Evolutionary conservation across 2,329 filamentous ascomycete genomes (phyloP).

Genomic region (Diaporthe ampelina): DNA sequence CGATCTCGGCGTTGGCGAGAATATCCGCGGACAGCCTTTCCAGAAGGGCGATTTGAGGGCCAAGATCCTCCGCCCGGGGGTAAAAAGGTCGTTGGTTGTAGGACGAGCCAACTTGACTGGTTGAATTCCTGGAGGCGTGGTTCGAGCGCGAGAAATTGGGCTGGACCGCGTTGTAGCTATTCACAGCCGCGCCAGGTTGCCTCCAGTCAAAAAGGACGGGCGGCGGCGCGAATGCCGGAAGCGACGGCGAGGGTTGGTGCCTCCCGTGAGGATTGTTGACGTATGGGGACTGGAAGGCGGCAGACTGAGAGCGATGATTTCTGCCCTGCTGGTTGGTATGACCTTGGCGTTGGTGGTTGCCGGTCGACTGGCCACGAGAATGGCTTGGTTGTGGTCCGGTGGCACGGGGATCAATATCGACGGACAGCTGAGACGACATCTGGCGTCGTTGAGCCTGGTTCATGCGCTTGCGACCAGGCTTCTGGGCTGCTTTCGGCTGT

Average conservation of each 20-base stretch:
- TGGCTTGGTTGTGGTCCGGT: slow-evolving; percentile 48
- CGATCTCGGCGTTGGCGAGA: slow-evolving; percentile 74
- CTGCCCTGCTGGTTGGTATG: slow-evolving; percentile 46
- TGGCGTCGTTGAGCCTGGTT: slow-evolving; percentile 76
- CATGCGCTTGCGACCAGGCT: slow-evolving; percentile 62
- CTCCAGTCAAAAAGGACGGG: slow-evolving; percentile 49
- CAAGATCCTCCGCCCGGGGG: slow-evolving; percentile 59
- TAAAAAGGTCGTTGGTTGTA: slow-evolving; percentile 51
- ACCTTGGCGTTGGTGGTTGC: slow-evolving; percentile 48
- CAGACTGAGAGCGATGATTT: slow-evolving; percentile 51
- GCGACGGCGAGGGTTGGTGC: slow-evolving; percentile 51
- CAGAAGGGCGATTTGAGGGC: slow-evolving; percentile 63
- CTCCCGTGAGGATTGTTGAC: slow-evolving; percentile 45
- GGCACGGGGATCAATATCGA: slow-evolving; percentile 65
- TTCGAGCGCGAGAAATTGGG: slow-evolving; percentile 41
- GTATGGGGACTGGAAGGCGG: slow-evolving; percentile 49
- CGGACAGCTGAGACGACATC: slow-evolving; percentile 71
- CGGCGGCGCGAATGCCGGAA: slow-evolving; percentile 46
- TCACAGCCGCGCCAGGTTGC: slow-evolving; percentile 42
- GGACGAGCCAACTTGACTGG: slow-evolving; percentile 24
- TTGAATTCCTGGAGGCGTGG: slow-evolving; percentile 32
- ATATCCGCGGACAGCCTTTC: slow-evolving; percentile 63
- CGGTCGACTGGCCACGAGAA: slow-evolving; percentile 49
- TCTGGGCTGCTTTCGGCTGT: slow-evolving; percentile 44
- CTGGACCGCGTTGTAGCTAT: slow-evolving; percentile 40